phyloP scores from a whole-genome alignment of 78 protist species.

The Chrysochromulina parva region DNA sequence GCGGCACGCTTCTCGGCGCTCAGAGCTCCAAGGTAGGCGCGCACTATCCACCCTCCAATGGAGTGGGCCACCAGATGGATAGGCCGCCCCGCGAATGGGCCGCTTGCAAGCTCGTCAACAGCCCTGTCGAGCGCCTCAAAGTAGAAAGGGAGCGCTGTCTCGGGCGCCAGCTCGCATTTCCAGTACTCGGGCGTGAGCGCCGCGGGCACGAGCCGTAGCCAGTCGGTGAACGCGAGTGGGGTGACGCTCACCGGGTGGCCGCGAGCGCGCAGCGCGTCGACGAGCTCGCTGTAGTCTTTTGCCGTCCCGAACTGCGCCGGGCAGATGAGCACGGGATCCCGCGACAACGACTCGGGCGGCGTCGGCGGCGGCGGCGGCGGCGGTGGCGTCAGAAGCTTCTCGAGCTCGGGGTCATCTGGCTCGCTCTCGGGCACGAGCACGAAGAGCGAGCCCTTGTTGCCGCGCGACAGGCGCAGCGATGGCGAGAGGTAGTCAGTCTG shows the following conservation, averaged over 20 bases:
- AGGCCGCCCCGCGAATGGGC: neutral
- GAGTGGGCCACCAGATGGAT: neutral
- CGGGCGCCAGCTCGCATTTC: neutral
- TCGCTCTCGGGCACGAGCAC: neutral
- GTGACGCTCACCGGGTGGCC: neutral
- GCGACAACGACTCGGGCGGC: neutral
- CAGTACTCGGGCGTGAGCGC: neutral
- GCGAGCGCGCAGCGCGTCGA: neutral
- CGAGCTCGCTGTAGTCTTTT: neutral
- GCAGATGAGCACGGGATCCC: neutral
- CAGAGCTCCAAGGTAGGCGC: conserved; percentile 8
- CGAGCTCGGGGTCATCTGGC: neutral
- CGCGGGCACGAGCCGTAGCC: neutral
- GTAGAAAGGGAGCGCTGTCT: neutral
- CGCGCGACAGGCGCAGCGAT: neutral
- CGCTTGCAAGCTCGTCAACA: neutral
- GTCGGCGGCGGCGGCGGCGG: neutral
- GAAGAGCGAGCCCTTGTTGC: conserved; percentile 26
- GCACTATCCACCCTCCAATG: neutral
- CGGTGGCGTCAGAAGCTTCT: neutral
- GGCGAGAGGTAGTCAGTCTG: neutral
- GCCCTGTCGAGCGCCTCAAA: neutral
- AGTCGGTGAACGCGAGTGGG: neutral
- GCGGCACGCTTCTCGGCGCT: neutral
- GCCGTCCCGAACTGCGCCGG: conserved; percentile 1